Evolutionary conservation across 2,329 filamentous ascomycete species (phyloP).

Genomic region (Fusarium pilosicola): DNA sequence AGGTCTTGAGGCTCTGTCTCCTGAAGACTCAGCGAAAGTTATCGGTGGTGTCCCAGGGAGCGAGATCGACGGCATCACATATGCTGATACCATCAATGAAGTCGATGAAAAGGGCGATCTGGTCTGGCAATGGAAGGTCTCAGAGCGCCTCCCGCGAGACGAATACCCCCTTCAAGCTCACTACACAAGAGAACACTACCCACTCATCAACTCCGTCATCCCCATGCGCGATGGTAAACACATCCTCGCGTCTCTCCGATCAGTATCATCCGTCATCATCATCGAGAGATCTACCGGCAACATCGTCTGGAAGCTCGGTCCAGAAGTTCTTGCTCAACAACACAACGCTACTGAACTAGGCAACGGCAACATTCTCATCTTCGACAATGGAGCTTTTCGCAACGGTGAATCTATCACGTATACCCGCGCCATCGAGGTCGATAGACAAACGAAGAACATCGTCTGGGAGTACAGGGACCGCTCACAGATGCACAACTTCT

Average conservation of each 20-base stretch:
- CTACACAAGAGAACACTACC: conserved; percentile 47
- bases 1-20: conserved; percentile 42
- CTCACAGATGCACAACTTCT: conserved; percentile 45
- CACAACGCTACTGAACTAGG: conserved; percentile 46
- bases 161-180: conserved; percentile 45
- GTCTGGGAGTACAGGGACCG: conserved; percentile 46
- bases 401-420: conserved; percentile 45
- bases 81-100: conserved; percentile 46
- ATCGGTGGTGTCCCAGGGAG: conserved; percentile 41
- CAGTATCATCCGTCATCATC: conserved; percentile 44
- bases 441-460: conserved; percentile 36
- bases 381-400: conserved; percentile 46
- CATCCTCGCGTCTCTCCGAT: conserved; percentile 44
- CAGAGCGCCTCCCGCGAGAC: conserved; percentile 39
- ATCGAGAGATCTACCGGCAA: conserved; percentile 41
- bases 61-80: conserved; percentile 43
- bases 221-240: conserved; percentile 44
- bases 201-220: conserved; percentile 46
- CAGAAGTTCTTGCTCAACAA: conserved; percentile 43
- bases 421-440: conserved; percentile 42
- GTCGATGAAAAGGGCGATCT: conserved; percentile 40
- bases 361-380: conserved; percentile 47
- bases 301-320: conserved; percentile 43
- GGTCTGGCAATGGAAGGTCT: conserved; percentile 46
- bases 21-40: conserved; percentile 41